Percentiles rank a stretch among this genome's conserved stretches.
Evolutionary conservation across 1,284 basidiomycete genomes (phyloP).

Genomic region (Anthracocystis walkeri): DNA sequence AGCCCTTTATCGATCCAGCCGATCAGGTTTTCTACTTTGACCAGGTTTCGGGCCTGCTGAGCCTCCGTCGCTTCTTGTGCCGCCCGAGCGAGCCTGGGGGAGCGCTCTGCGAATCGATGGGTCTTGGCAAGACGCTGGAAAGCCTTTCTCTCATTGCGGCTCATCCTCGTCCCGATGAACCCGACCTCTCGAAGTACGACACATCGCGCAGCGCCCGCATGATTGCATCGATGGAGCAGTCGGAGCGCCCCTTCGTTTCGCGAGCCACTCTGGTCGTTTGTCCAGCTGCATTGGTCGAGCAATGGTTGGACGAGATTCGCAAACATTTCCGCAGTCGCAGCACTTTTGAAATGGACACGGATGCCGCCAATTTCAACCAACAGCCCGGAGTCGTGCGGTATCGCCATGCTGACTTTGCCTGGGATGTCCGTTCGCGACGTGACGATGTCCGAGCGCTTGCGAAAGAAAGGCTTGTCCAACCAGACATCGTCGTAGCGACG

Average conservation of each 20-base stretch:
- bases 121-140: conserved; percentile 55
- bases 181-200: conserved; percentile 42
- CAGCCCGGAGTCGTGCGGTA: conserved; percentile 44
- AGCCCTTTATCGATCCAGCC: conserved; percentile 44
- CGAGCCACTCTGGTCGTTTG: conserved; percentile 53
- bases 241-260: conserved; percentile 38
- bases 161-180: conserved; percentile 32
- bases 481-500: conserved; percentile 53
- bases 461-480: conserved; percentile 20
- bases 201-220: conserved; percentile 45
- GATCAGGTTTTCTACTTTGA: conserved; percentile 44
- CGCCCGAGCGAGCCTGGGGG: conserved; percentile 49
- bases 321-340: conserved; percentile 51
- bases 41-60: conserved; percentile 45
- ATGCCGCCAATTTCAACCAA: neutral
- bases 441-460: conserved; percentile 26
- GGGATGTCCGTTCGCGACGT: conserved; percentile 22
- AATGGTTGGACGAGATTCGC: conserved; percentile 56
- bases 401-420: conserved; percentile 36
- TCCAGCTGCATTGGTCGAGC: conserved; percentile 51
- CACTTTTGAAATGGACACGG: neutral
- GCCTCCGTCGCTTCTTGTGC: conserved; percentile 41
- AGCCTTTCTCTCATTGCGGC: conserved; percentile 48
- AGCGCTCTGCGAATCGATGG: conserved; percentile 58
- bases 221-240: conserved; percentile 22